Evolutionary conservation across 208 protist genomes (phyloP).

Genomic region (Leishmania arabica): DNA sequence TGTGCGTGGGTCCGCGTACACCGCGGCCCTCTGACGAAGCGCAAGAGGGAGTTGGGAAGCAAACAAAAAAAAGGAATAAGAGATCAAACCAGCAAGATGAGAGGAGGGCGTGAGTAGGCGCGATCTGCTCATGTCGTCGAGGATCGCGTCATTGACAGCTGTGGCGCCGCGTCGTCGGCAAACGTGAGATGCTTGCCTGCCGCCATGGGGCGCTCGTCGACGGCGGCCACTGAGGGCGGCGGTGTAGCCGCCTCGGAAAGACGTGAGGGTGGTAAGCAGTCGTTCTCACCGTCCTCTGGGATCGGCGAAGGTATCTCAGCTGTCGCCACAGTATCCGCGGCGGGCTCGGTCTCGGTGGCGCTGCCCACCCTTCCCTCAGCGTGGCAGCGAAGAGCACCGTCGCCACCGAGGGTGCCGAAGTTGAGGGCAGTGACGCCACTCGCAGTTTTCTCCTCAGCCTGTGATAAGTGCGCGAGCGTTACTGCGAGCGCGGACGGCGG

Average conservation of each 20-base stretch:
- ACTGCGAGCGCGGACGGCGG: background rate
- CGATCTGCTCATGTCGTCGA: background rate
- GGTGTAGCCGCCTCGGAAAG: constrained; percentile 6
- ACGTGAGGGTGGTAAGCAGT: background rate
- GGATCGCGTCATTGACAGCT: background rate
- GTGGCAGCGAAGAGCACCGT: background rate
- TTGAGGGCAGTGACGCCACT: background rate
- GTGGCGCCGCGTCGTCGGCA: background rate
- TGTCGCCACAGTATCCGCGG: background rate
- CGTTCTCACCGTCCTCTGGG: background rate
- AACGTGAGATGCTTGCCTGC: constrained; percentile 7
- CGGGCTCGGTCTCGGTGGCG: background rate
- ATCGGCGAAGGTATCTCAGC: background rate
- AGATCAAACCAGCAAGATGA: constrained; percentile 14
- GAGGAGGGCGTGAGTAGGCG: background rate
- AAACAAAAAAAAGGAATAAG: constrained; percentile 18
- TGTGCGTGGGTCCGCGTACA: background rate
- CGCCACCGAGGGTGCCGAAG: background rate
- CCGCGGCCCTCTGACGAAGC: background rate
- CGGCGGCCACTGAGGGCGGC: background rate
- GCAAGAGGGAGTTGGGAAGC: background rate
- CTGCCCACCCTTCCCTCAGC: background rate
- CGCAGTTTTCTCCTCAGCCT: background rate
- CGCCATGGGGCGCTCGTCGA: background rate
- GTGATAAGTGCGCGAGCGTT: background rate